Conservation (phyloP, 352 stramenopile genomes). For the Globisporangium nunn region DNA sequence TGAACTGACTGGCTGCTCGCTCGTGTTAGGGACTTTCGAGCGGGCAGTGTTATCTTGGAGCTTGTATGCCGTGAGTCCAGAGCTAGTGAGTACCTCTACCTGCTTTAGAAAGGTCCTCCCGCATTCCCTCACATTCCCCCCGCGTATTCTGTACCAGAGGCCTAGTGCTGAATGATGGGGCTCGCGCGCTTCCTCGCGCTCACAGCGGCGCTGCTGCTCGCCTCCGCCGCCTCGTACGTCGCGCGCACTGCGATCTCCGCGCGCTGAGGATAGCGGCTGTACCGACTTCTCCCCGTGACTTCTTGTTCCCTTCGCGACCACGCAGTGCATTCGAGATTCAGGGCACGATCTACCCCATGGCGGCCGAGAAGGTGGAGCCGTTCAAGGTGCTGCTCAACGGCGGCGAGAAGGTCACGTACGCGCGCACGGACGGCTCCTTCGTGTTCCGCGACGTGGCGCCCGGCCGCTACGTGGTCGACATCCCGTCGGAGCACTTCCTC, state of each 20-base stretch:
- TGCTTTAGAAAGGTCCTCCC: no score
- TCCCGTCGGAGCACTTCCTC: slow-evolving; percentile 53
- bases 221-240: slow-evolving; percentile 14
- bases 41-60: not conserved
- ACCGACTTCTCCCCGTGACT: no score
- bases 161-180: not conserved
- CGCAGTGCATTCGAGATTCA: slow-evolving; percentile 46
- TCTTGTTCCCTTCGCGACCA: not conserved
- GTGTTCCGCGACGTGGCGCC: slow-evolving; percentile 63
- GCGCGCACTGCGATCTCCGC: not conserved
- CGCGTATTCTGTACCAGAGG: not conserved
- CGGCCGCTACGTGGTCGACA: slow-evolving; percentile 71
- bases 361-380: slow-evolving; percentile 45
- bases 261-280: no score
- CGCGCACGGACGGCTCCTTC: slow-evolving; percentile 59
- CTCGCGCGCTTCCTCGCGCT: slow-evolving; percentile 20
- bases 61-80: not conserved
- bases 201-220: slow-evolving; percentile 25
- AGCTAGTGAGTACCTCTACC: no score
- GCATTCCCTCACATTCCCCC: not conserved
- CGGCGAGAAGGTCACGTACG: slow-evolving; percentile 61
- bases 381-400: slow-evolving; percentile 69
- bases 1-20: not conserved
- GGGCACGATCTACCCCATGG: slow-evolving; percentile 43
- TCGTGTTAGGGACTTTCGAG: not conserved